Evolutionary conservation across 306 rosid genomes (phyloP), one percentile per base, ranked within the genome.

Genomic region (Prunus mira): DNA sequence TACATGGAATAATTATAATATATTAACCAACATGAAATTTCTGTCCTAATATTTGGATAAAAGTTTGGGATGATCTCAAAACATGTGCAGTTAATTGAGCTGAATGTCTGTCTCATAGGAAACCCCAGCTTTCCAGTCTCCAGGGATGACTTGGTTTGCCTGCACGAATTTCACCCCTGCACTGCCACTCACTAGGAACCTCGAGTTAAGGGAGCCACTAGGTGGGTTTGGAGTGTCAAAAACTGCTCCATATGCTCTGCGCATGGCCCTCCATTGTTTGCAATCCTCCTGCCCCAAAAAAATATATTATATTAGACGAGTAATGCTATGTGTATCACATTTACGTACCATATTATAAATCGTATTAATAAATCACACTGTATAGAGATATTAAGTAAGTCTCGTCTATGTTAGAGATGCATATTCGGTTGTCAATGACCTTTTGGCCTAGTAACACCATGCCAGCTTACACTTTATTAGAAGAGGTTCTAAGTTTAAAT

Each of bases 221-320:
- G 98, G 95, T 52, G 96, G 93, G 74, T 58, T 85, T 9, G 58
- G 56, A 34, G 55, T 75, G 80, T 94, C 98, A 87, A 89, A 94
- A 34, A 91, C 93, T 56, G 78, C 89, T 61, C 97, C 98, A 52
- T 52, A 89, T 1, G 80, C 87, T 65, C 91, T 87, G 0, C 98
- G 82, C 89, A 91, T 25, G 0, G 82, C 80, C 69, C 79, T 86
- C 97, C 98, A 92, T 62, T 83, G 87, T 41, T 89, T 15, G 83
- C 75, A 66, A 43, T 90, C 90, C 80, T 81, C 97, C 93, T 93
- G 74, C 80, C 19, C 43, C 32, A 38, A 2, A 30, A 55, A 18
- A 22, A 41, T 3, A 45, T 3, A 15, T 15, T 32, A 15, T 14
- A 27, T 22, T 13, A 3, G 28, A 12, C 3, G 3, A 20, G 15